Percentiles rank a stretch among this genome's conserved stretches.
phyloP scores from a whole-genome alignment of 345 rosid species.

The Crucihimalaya himalaica region DNA sequence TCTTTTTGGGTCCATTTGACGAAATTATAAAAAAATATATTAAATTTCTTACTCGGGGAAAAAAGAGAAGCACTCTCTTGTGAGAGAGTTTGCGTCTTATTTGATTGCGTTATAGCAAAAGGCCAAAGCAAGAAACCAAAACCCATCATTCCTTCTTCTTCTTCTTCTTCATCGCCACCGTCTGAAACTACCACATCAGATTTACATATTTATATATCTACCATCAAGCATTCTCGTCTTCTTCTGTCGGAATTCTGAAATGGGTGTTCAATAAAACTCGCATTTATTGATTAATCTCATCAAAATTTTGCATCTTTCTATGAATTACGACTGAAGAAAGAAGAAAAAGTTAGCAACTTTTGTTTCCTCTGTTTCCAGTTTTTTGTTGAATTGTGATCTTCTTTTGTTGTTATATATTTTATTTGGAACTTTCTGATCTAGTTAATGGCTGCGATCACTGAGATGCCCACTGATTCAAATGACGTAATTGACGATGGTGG shows the following conservation, averaged over 20 bases:
- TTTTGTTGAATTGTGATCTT: constrained; percentile 10
- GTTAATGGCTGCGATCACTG: constrained; percentile 41
- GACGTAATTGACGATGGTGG: constrained; percentile 5
- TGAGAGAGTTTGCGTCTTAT: constrained; percentile 35
- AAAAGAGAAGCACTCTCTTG: constrained; percentile 27
- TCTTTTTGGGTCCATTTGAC: background rate
- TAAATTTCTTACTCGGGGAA: background rate
- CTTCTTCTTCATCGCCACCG: constrained; percentile 26
- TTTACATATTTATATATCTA: background rate
- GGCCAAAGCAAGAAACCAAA: constrained; percentile 18
- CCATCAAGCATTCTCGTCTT: constrained; percentile 16
- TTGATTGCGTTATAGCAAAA: constrained; percentile 26
- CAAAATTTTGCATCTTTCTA: background rate
- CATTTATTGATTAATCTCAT: constrained; percentile 7
- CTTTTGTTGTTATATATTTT: background rate
- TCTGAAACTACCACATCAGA: too few species aligned
- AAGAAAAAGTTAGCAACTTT: constrained; percentile 18
- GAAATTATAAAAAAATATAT: background rate
- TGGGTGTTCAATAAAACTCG: constrained; percentile 1
- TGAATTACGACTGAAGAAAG: background rate
- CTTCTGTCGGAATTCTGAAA: background rate
- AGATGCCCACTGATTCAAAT: constrained; percentile 14
- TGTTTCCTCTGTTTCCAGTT: background rate
- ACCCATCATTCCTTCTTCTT: constrained; percentile 32
- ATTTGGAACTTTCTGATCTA: constrained; percentile 20